Evolutionary conservation across 73 alveolate species (phyloP), one percentile per base, ranked within the genome.

Genomic region (Urostyla sp.): DNA sequence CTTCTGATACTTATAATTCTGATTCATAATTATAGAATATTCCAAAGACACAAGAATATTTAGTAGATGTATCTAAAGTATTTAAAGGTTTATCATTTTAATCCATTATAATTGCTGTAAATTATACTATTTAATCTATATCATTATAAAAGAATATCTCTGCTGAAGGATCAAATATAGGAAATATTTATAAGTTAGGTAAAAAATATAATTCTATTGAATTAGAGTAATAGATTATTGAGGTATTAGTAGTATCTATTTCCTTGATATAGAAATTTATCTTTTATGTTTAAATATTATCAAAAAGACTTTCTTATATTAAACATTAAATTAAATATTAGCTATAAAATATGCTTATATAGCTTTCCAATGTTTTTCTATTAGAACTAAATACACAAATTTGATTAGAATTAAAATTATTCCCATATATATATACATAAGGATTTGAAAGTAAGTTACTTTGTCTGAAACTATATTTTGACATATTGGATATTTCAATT

Each of bases 81-180:
- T n/a, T n/a, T n/a, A n/a, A n/a, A n/a, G n/a, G n/a, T n/a, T n/a
- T n/a, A n/a, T n/a, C n/a, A n/a, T n/a, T n/a, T n/a, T n/a, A n/a
- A n/a, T n/a, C 27, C 7, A 46, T 10, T 23, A 69, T 69, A 23
- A 46, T 69, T 24, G 83, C 13, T 4, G 21, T 10, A 3, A 69
- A 40, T 54, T 27, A 31, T 4, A 69, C 83, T 69, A 49, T 48
- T 18, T 69, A 67, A 20, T 35, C 54, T 5, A 52, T 40, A 45
- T 69, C 67, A 34, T 69, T 34, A 2, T 46, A 54, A 49, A 46
- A 69, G 55, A 69, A 69, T 27, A 69, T 32, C 45, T 69, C 83
- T 27, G 7, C 7, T 6, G 34, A n/a, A 13, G 21, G 3, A 49
- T 69, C 53, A 32, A 48, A 69, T 20, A 46, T 26, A 16, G 83